Conservation (phyloP, 495 filamentous ascomycete species). For the Clohesyomyces aquaticus region DNA sequence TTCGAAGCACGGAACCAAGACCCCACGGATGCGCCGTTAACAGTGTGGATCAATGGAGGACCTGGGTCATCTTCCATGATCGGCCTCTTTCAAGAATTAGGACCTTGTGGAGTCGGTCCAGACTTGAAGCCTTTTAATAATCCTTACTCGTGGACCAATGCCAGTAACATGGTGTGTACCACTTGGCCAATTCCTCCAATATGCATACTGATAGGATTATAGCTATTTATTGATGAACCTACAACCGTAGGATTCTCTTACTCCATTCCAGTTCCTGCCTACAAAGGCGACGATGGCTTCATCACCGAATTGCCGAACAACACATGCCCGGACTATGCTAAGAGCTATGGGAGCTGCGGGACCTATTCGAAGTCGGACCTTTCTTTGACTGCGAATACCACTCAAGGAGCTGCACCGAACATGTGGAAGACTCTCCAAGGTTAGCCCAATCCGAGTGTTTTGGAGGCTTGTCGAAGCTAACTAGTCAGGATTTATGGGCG, state of each 20-base stretch:
- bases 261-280: constrained; percentile 57
- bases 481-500: constrained; percentile 63
- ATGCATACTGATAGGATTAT: constrained; percentile 36
- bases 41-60: constrained; percentile 70
- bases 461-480: too few species aligned
- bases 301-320: constrained; percentile 55
- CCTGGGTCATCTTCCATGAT: constrained; percentile 53
- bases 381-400: constrained; percentile 66
- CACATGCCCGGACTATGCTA: constrained; percentile 60
- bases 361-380: constrained; percentile 64
- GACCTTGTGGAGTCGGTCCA: constrained; percentile 51
- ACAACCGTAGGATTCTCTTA: constrained; percentile 51
- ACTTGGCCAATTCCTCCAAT: neutral
- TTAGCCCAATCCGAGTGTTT: too few species aligned
- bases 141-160: constrained; percentile 59
- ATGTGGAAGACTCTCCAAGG: constrained; percentile 74
- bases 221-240: constrained; percentile 55
- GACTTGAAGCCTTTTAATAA: constrained; percentile 55
- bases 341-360: constrained; percentile 54
- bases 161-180: constrained; percentile 32
- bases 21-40: constrained; percentile 50
- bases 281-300: constrained; percentile 46
- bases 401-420: constrained; percentile 64
- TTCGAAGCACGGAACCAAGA: constrained; percentile 51
- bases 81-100: constrained; percentile 49